These are phyloP conservation scores for Chlamydomonas reinhardtii DNA, from an alignment of 163 green algal genomes.

Conservation along the genomic window DNA sequence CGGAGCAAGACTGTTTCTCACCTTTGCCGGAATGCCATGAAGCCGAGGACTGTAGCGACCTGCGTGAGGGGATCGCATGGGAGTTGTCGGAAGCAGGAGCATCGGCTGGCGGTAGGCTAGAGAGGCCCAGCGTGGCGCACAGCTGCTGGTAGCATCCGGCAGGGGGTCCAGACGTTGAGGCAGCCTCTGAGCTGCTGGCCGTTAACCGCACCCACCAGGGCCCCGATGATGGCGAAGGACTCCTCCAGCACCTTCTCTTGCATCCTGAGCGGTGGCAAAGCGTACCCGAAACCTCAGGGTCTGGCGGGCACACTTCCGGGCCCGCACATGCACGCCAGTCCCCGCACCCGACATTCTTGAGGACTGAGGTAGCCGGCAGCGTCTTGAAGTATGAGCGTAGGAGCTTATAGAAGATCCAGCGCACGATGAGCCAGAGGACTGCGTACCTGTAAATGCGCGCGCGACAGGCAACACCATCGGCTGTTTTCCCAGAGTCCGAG, in stretches of 20 bases:
- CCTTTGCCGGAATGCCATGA: constrained; percentile 16
- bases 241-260: constrained; percentile 44
- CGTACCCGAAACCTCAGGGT: not conserved
- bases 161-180: not conserved
- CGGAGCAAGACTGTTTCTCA: not conserved
- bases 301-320: not conserved
- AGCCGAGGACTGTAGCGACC: constrained; percentile 7
- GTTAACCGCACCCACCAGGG: constrained; percentile 7
- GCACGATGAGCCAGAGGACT: not conserved
- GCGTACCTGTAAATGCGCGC: constrained; percentile 8
- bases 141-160: not conserved
- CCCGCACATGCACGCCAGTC: not conserved
- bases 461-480: too few species aligned
- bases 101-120: too few species aligned
- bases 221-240: constrained; percentile 18
- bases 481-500: too few species aligned
- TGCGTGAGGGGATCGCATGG: not conserved
- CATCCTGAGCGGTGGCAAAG: not conserved
- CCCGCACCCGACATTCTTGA: constrained; percentile 19
- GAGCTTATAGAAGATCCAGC: constrained; percentile 8
- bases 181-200: not conserved
- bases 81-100: too few species aligned
- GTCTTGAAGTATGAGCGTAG: constrained; percentile 11
- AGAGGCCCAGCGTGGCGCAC: too few species aligned
- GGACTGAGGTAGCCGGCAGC: not conserved